Base-by-base conservation (phyloP, 169 alveolate species). In the Eimeria sp. region DNA sequence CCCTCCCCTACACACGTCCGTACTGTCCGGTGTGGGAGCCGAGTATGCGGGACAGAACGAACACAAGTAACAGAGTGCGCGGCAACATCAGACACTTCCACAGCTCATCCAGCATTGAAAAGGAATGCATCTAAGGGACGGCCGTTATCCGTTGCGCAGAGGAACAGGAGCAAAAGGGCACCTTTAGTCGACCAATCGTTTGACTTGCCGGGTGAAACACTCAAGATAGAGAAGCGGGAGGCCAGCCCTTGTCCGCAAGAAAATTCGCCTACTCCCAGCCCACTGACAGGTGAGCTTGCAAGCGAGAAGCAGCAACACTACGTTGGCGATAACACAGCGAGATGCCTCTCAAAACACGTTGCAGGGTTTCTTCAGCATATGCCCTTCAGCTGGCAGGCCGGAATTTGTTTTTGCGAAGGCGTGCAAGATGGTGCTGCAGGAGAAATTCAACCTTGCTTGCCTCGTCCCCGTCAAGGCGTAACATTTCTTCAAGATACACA, bases 131-230 rank as follows among this genome's bases (percentile, higher is more conserved):
- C 43, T 27, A 66, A 62, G 52, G 76, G 58, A 40, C 58, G 77
- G 91, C 82, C 49, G 23, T 33, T 62, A 18, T 27, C 64, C 13
- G 33, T 13, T 25, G 58, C 66, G 30, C 64, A 58, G 80, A 60
- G 43, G 56, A 62, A 76, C 43, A 62, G 40, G 37, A 64, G 68
- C 83, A n/a, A 60, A 87, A 62, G 43, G 56, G 83, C 94, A 8
- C 94, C 83, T 43, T 68, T 87, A 25, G 49, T 87, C 18, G 94
- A 87, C 66, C 94, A 40, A n/a, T 87, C 94, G 6, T 87, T 87
- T 62, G 83, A 66, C 30, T 25, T 87, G 33, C 71, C 62, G 37
- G 43, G 68, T 43, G 82, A 49, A n/a, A 14, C 94, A 18, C 25
- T 56, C 68, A 43, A 52, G 49, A 62, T 30, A 46, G 94, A 64